Evolutionary conservation across 192 early-diverging fungal genomes (phyloP).

Genomic region (Coemansia sp.): DNA sequence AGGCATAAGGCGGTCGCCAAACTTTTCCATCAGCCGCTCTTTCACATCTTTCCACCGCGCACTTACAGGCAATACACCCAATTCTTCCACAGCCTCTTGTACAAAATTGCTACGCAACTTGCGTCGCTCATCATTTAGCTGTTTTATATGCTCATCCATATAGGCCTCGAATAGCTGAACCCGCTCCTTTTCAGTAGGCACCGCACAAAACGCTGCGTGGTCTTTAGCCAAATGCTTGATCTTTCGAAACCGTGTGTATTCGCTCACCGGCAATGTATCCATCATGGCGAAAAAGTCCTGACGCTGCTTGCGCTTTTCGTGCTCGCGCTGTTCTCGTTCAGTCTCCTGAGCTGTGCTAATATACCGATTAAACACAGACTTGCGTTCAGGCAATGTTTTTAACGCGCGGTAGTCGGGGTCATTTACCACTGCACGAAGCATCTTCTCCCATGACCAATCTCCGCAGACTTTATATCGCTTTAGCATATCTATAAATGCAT

Average conservation of each 20-base stretch:
- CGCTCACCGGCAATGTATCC: constrained; percentile 52
- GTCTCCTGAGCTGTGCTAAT: constrained; percentile 55
- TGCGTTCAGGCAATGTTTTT: constrained; percentile 76
- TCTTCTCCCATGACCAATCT: constrained; percentile 91
- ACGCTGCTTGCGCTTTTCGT: constrained; percentile 42
- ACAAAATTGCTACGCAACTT: constrained; percentile 60
- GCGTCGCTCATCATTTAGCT: constrained; percentile 67
- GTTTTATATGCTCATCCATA: constrained; percentile 60
- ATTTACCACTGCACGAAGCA: constrained; percentile 79
- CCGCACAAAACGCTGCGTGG: constrained; percentile 60
- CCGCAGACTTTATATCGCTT: constrained; percentile 67
- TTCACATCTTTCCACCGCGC: constrained; percentile 34
- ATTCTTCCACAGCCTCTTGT: constrained; percentile 39
- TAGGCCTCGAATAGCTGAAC: constrained; percentile 71
- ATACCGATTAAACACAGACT: constrained; percentile 75
- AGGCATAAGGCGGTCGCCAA: constrained; percentile 35
- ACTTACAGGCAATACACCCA: constrained; percentile 10
- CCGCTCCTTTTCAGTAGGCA: constrained; percentile 61
- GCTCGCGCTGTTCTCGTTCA: constrained; percentile 33
- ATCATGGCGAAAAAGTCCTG: constrained; percentile 59
- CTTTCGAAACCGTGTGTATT: constrained; percentile 57
- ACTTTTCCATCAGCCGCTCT: constrained; percentile 15
- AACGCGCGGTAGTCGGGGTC: constrained; percentile 82
- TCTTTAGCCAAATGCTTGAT: constrained; percentile 58
- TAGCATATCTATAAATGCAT: constrained; percentile 74